A percentile compares a stretch with the other conserved stretches of the same genome.
phyloP scores from a whole-genome alignment of 179 eudicot genomes.

The Drosera spatulata region DNA sequence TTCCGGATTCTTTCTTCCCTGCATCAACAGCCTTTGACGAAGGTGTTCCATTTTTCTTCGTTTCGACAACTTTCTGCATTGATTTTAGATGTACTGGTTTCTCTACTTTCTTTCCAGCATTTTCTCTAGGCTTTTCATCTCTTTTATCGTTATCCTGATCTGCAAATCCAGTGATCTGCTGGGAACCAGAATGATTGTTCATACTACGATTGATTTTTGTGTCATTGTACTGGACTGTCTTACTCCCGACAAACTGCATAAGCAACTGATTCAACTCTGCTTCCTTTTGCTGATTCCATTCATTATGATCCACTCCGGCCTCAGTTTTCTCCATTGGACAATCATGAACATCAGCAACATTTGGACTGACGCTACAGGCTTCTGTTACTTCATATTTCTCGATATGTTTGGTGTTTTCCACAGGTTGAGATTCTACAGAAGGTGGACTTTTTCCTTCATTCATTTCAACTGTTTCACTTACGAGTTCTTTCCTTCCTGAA shows the following conservation, averaged over 20 bases:
- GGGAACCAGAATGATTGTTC: constrained; percentile 21
- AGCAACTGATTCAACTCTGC: constrained; percentile 78
- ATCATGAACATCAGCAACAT: constrained; percentile 23
- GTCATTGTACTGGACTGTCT: constrained; percentile 33
- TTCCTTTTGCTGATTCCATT: constrained; percentile 83
- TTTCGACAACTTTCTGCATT: constrained; percentile 43
- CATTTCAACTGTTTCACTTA: constrained; percentile 9
- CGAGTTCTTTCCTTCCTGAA: constrained; percentile 18
- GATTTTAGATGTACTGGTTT: constrained; percentile 40
- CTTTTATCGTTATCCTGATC: constrained; percentile 48
- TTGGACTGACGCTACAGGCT: constrained; percentile 11
- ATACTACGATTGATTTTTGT: constrained; percentile 19
- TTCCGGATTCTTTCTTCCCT: constrained; percentile 24
- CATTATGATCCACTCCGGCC: constrained; percentile 58
- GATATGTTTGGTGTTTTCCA: constrained; percentile 24
- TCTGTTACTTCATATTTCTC: constrained; percentile 15
- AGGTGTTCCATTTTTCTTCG: constrained; percentile 47
- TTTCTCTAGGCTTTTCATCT: constrained; percentile 41
- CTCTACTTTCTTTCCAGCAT: constrained; percentile 39
- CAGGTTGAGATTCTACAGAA: constrained; percentile 12
- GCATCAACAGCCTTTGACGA: constrained; percentile 22
- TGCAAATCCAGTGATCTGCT: constrained; percentile 34
- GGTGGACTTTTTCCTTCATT: constrained; percentile 15
- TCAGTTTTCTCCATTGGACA: constrained; percentile 31
- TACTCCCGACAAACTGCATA: constrained; percentile 63